Evolutionary conservation across 495 filamentous ascomycete species (phyloP).

Genomic region (Xylaria intraflava): DNA sequence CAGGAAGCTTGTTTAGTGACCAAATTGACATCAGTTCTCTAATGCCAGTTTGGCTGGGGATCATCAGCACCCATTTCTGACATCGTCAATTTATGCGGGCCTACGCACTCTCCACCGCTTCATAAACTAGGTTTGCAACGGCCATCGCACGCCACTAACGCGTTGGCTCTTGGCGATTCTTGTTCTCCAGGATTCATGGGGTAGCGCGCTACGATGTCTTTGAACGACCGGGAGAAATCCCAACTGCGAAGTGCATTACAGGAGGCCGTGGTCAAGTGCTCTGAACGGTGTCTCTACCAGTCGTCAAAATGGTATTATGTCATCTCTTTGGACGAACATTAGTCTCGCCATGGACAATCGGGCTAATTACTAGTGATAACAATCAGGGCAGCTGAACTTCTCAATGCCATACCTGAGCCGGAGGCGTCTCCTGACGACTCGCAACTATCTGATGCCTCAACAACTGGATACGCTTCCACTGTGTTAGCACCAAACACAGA

Average conservation of each 20-base stretch:
- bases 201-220: slow-evolving; percentile 24
- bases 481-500: slow-evolving; percentile 46
- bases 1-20: background rate
- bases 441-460: slow-evolving; percentile 26
- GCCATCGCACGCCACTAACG: background rate
- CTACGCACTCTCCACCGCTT: background rate
- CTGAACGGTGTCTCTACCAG: slow-evolving; percentile 91
- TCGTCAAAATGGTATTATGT: slow-evolving; percentile 82
- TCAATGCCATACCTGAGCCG: slow-evolving; percentile 62
- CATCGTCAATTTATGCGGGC: background rate
- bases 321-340: background rate
- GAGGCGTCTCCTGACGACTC: slow-evolving; percentile 33
- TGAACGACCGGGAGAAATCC: slow-evolving; percentile 41
- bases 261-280: slow-evolving; percentile 80
- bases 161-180: background rate
- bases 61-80: background rate
- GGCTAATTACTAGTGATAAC: slow-evolving; percentile 7
- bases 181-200: background rate
- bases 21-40: background rate
- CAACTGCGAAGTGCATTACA: slow-evolving; percentile 60
- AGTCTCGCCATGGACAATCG: background rate
- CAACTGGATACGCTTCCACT: slow-evolving; percentile 33
- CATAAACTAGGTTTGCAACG: background rate
- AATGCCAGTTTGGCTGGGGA: background rate
- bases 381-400: slow-evolving; percentile 85